These are phyloP conservation scores for Aspergillus affinis DNA, from an alignment of 495 filamentous ascomycete genomes.

Conservation along the genomic window DNA sequence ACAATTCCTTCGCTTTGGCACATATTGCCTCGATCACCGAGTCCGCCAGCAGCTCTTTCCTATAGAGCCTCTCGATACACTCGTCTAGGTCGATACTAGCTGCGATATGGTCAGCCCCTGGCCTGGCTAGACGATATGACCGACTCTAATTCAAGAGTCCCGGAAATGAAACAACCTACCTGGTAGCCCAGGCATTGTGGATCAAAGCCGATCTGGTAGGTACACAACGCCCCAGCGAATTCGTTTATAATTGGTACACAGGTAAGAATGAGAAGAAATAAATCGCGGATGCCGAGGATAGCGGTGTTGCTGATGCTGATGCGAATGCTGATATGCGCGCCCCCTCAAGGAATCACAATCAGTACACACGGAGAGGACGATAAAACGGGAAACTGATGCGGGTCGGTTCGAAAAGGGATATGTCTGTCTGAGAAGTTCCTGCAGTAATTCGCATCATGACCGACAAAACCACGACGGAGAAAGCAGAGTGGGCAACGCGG, in stretches of 20 bases:
- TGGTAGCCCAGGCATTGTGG: slow-evolving; percentile 80
- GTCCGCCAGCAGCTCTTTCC: slow-evolving; percentile 93
- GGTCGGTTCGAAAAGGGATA: slow-evolving; percentile 21
- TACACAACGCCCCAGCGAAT: slow-evolving; percentile 7
- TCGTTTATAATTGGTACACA: slow-evolving; percentile 15
- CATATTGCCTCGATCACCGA: slow-evolving; percentile 99
- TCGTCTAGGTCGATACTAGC: slow-evolving; percentile 97
- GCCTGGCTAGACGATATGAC: slow-evolving; percentile 1
- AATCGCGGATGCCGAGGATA: not conserved
- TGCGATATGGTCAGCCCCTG: slow-evolving; percentile 32
- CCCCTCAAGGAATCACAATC: slow-evolving; percentile 10
- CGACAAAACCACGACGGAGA: slow-evolving; percentile 14
- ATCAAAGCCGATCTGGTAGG: slow-evolving; percentile 3
- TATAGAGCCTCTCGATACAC: slow-evolving; percentile 93
- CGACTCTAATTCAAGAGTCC: not conserved
- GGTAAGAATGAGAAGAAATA: slow-evolving; percentile 14
- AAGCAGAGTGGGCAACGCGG: slow-evolving; percentile 14
- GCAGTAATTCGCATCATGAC: slow-evolving; percentile 36
- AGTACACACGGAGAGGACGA: slow-evolving; percentile 4
- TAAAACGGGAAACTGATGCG: slow-evolving; percentile 11
- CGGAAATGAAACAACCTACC: slow-evolving; percentile 49
- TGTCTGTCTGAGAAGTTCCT: slow-evolving; percentile 27
- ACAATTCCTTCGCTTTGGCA: slow-evolving; percentile 94
- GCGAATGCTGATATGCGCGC: slow-evolving; percentile 1
- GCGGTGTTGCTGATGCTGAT: not conserved